These are phyloP conservation scores for Lyophyllum atratum DNA, from an alignment of 768 basidiomycete genomes.

Conservation along the genomic window DNA sequence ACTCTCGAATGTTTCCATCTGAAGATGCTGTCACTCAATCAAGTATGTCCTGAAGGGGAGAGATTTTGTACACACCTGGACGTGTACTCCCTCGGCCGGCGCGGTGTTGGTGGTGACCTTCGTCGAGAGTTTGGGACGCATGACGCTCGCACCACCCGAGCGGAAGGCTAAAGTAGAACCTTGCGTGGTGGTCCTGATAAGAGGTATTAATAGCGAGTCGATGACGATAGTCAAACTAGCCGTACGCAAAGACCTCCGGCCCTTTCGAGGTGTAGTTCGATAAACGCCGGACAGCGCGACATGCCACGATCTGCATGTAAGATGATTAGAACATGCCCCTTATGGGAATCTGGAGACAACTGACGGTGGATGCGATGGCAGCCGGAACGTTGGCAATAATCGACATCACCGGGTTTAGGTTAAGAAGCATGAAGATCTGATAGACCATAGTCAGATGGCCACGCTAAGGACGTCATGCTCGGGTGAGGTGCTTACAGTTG, in stretches of 20 bases:
- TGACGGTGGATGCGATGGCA: slow-evolving; percentile 64
- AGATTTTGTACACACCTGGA: slow-evolving; percentile 44
- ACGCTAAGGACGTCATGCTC: neutral
- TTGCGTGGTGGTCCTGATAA: slow-evolving; percentile 38
- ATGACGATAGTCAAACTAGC: slow-evolving; percentile 8
- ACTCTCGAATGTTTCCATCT: slow-evolving; percentile 71
- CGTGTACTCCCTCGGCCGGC: slow-evolving; percentile 55
- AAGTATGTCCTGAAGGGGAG: neutral
- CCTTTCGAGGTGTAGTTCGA: slow-evolving; percentile 55
- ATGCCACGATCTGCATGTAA: slow-evolving; percentile 57
- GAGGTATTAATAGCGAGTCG: neutral
- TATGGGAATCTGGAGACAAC: slow-evolving; percentile 18
- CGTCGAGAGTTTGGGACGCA: slow-evolving; percentile 35
- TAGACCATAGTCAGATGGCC: neutral
- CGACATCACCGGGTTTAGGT: slow-evolving; percentile 73
- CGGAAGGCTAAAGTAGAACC: slow-evolving; percentile 66
- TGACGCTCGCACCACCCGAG: slow-evolving; percentile 31
- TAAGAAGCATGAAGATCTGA: slow-evolving; percentile 62
- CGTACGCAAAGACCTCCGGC: slow-evolving; percentile 58
- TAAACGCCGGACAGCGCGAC: slow-evolving; percentile 62
- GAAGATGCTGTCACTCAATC: slow-evolving; percentile 4
- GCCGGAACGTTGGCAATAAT: slow-evolving; percentile 76
- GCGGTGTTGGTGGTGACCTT: slow-evolving; percentile 34
- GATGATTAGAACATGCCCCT: neutral
- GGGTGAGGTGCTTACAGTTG: slow-evolving; percentile 47